These are phyloP conservation scores for Pinus albicaulis DNA, from an alignment of 75 land plant species.

Conservation along the genomic window DNA sequence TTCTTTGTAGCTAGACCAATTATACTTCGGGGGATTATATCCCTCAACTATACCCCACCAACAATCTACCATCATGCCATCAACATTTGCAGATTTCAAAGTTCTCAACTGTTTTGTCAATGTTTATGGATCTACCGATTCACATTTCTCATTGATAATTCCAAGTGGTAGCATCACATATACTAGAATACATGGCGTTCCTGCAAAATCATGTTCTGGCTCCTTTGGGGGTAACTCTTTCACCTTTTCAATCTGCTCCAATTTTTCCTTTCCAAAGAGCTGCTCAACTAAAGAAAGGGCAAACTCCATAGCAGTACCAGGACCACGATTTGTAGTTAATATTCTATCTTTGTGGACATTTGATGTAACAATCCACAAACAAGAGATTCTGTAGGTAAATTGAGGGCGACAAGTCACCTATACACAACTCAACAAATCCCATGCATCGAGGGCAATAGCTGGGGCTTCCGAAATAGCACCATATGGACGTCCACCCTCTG, in stretches of 20 bases:
- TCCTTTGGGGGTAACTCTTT: no score
- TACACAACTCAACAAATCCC: constrained; percentile 75
- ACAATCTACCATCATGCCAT: no score
- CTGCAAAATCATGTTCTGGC: no score
- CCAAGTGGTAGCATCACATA: no score
- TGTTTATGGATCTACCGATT: no score
- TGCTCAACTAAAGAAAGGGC: constrained; percentile 78
- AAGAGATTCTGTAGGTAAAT: constrained; percentile 64
- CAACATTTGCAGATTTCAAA: no score
- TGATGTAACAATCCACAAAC: constrained; percentile 61
- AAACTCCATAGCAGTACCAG: constrained; percentile 85
- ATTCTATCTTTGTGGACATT: constrained; percentile 65
- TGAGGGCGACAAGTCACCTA: constrained; percentile 87
- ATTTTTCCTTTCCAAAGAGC: constrained; percentile 55
- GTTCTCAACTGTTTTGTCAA: no score
- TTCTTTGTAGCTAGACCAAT: no score
- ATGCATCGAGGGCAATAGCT: constrained; percentile 75
- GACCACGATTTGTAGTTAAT: constrained; percentile 86
- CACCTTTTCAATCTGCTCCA: constrained; percentile 38
- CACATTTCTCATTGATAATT: no score
- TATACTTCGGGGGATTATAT: no score
- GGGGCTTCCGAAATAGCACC: constrained; percentile 99
- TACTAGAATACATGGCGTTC: no score
- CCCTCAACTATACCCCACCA: no score
- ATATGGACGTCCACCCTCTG: constrained; percentile 62